These are phyloP conservation scores for Calycina marina DNA, from an alignment of 2,329 filamentous ascomycete species.

Conservation along the genomic window DNA sequence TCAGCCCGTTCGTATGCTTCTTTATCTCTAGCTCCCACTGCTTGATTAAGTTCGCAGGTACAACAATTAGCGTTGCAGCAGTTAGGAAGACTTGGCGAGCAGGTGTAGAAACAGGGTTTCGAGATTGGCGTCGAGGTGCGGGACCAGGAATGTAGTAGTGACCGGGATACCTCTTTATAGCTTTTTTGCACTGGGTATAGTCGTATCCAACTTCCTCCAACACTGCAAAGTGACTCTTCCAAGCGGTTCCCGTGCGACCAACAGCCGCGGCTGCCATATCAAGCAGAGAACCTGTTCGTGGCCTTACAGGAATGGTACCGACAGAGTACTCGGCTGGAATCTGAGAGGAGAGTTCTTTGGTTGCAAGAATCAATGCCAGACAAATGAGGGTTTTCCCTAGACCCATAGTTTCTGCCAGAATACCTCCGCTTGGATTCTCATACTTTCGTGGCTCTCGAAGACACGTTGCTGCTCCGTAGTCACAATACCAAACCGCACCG, in stretches of 20 bases:
- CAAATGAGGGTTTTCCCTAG: conserved; percentile 82
- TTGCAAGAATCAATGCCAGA: conserved; percentile 62
- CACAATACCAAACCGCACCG: conserved; percentile 53
- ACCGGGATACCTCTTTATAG: conserved; percentile 42
- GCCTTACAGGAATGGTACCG: conserved; percentile 26
- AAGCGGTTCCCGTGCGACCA: conserved; percentile 54
- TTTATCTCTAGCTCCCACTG: conserved; percentile 75
- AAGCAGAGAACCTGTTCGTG: conserved; percentile 44
- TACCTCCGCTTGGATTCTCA: conserved; percentile 60
- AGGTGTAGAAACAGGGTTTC: conserved; percentile 25
- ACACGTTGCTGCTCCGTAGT: conserved; percentile 46
- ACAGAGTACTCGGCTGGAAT: conserved; percentile 46
- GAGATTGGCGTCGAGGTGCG: conserved; percentile 25
- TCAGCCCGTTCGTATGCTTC: conserved; percentile 58
- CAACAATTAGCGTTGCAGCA: conserved; percentile 59
- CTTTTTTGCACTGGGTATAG: conserved; percentile 37
- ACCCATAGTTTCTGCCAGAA: conserved; percentile 70
- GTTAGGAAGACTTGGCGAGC: conserved; percentile 46
- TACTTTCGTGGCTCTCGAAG: conserved; percentile 55
- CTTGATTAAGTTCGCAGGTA: conserved; percentile 66
- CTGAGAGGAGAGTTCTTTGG: conserved; percentile 49
- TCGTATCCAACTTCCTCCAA: conserved; percentile 24
- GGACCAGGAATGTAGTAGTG: conserved; percentile 41
- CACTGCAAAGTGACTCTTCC: conserved; percentile 48
- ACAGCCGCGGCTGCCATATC: conserved; percentile 64